These are phyloP conservation scores for Puccinia polysora DNA, from an alignment of 1,284 basidiomycete species.

Conservation along the genomic window DNA sequence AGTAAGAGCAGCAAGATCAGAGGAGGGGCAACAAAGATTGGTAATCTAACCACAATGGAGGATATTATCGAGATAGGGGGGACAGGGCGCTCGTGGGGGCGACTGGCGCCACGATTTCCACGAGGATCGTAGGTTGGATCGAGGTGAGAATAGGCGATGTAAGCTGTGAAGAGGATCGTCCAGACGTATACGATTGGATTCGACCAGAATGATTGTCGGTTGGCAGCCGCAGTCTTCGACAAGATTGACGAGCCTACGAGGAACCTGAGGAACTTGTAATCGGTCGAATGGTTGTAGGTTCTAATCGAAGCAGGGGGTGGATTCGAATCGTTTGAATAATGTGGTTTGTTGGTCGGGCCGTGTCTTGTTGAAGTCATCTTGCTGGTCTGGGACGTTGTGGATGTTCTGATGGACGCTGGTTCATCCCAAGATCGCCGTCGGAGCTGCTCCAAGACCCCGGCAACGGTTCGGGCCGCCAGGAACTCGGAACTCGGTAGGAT, in stretches of 20 bases:
- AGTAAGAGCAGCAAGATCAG: slow-evolving; percentile 30
- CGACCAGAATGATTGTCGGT: slow-evolving; percentile 22
- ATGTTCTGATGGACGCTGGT: too few relatives aligned
- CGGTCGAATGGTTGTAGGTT: not conserved
- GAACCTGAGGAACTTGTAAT: slow-evolving; percentile 20
- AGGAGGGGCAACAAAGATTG: slow-evolving; percentile 31
- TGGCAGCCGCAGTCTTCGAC: not conserved
- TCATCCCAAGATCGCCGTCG: too few relatives aligned
- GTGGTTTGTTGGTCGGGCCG: too few relatives aligned
- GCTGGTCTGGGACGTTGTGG: too few relatives aligned
- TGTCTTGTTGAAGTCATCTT: too few relatives aligned
- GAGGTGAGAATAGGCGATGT: slow-evolving; percentile 5
- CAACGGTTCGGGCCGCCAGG: too few relatives aligned
- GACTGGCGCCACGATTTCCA: too few relatives aligned
- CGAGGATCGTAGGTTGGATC: too few relatives aligned
- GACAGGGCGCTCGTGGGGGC: not conserved
- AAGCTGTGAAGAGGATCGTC: slow-evolving; percentile 23
- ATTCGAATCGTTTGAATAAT: too few relatives aligned
- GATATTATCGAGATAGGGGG: not conserved
- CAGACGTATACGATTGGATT: slow-evolving; percentile 39
- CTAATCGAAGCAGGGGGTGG: too few relatives aligned
- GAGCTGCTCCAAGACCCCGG: too few relatives aligned
- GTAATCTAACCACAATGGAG: slow-evolving; percentile 8
- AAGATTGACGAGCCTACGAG: slow-evolving; percentile 33
- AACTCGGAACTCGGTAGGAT: too few relatives aligned